phyloP scores from a whole-genome alignment of 495 filamentous ascomycete species.

The Hyaloscypha hepaticicola region DNA sequence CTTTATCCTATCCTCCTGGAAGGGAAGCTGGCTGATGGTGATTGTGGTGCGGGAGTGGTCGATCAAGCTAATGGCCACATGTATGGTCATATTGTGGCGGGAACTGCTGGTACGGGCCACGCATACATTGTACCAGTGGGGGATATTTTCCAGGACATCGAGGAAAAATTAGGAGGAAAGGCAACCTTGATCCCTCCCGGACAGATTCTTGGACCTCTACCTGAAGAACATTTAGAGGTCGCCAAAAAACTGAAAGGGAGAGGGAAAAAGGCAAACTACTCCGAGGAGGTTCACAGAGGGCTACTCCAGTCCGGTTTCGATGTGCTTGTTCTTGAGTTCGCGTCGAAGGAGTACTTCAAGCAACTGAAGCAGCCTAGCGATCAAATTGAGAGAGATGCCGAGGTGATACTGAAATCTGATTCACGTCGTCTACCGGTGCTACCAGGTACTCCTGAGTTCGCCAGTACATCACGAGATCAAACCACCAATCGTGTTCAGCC shows the following conservation, averaged over 20 bases:
- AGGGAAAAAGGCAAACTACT: neutral
- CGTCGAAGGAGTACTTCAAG: neutral
- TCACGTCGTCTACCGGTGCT: neutral
- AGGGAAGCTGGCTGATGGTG: conserved; percentile 17
- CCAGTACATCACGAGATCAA: neutral
- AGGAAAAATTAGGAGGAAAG: neutral
- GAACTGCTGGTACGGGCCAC: conserved; percentile 18
- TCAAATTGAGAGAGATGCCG: neutral
- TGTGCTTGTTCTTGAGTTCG: neutral
- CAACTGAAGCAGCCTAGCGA: neutral
- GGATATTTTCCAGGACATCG: conserved; percentile 5
- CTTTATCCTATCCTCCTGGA: conserved; percentile 11
- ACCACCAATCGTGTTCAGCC: neutral
- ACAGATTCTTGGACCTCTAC: neutral
- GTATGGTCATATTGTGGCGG: conserved; percentile 31
- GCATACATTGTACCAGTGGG: conserved; percentile 29
- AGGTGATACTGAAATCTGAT: neutral
- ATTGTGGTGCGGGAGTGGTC: conserved; percentile 31
- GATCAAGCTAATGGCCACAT: conserved; percentile 27
- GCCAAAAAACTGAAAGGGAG: neutral
- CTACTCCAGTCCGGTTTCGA: neutral
- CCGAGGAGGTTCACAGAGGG: neutral
- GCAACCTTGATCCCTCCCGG: neutral
- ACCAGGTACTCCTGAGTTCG: neutral
- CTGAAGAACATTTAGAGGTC: neutral